These are phyloP conservation scores for Trichoderma virens DNA, from an alignment of 495 filamentous ascomycete genomes.

Conservation along the genomic window DNA sequence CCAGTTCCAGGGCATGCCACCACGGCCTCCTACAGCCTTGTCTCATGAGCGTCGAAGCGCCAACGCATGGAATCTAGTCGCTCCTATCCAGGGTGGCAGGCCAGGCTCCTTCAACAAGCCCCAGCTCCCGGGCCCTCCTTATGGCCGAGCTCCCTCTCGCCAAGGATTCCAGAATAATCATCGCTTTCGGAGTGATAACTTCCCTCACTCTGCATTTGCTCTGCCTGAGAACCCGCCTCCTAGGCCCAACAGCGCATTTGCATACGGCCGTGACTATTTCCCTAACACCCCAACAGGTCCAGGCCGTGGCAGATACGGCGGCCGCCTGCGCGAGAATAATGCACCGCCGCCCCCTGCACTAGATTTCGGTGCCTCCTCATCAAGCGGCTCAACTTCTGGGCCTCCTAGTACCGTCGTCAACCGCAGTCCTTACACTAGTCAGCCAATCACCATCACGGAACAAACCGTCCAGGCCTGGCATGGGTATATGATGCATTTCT, in stretches of 20 bases:
- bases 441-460: constrained; percentile 1
- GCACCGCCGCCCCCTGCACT: background rate
- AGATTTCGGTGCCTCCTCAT: background rate
- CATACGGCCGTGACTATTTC: background rate
- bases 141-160: constrained; percentile 2
- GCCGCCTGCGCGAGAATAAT: background rate
- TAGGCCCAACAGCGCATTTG: constrained; percentile 2
- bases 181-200: background rate
- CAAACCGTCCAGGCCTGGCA: constrained; percentile 3
- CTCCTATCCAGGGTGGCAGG: background rate
- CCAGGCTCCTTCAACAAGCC: constrained; percentile 2
- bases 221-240: constrained; percentile 7
- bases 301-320: background rate
- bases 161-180: background rate
- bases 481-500: constrained; percentile 4
- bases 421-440: background rate
- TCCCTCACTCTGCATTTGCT: background rate
- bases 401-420: background rate
- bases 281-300: background rate
- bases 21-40: background rate
- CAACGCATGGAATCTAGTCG: background rate
- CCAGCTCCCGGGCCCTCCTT: background rate
- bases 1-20: background rate
- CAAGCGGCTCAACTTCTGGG: background rate
- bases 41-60: background rate